Base-by-base conservation (phyloP, 768 basidiomycete genomes). In the Tricholomella constricta region DNA sequence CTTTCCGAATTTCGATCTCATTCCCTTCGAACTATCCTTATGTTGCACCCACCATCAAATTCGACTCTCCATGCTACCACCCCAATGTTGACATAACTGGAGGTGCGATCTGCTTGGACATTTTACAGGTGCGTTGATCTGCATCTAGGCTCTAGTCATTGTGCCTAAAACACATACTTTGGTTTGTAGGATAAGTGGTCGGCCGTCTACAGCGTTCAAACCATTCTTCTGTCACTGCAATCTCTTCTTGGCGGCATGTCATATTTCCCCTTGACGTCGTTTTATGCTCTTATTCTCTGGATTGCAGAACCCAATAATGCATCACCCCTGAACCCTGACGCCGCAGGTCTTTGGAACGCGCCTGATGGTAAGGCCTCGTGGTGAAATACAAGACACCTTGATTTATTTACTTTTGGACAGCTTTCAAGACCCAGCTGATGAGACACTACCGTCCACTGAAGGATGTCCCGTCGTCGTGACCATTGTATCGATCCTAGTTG, bases 1-100 rank as follows among this genome's bases (percentile, higher is more conserved):
- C 80, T 19, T 95, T 90, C 78, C 87, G 87, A 61, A 89, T 96
- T 61, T 83, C 84, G 8, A 90, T 96, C 48, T 78, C 82, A 11
- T 96, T 94, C 73, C 92, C 91, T 6, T 72, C 86, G 54, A 91
- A 91, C 67, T 96, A 95, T 65, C 94, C 94, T 17, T 94, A 91
- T 69, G 84, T 85, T 9, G 78, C 94, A 3, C 94, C 94, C 0
- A 75, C 80, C 8, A 91, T 96, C 70, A 89, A 87, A 65, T 96
- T 94, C 60, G 90, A 91, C 46, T 85, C 91, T 4, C 89, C 91
- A 6, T 94, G 92, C 73, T 95, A 82, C 73, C 93, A 96, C 63
- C 93, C 94, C 7, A 95, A 95, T 62, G 89, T 95, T 31, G 91
- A 94, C 67, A 80, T 94, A 43, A 75, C 70, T 12, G 78, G 82